Conservation (phyloP, 768 basidiomycete genomes). For the Mycena alexandri region DNA sequence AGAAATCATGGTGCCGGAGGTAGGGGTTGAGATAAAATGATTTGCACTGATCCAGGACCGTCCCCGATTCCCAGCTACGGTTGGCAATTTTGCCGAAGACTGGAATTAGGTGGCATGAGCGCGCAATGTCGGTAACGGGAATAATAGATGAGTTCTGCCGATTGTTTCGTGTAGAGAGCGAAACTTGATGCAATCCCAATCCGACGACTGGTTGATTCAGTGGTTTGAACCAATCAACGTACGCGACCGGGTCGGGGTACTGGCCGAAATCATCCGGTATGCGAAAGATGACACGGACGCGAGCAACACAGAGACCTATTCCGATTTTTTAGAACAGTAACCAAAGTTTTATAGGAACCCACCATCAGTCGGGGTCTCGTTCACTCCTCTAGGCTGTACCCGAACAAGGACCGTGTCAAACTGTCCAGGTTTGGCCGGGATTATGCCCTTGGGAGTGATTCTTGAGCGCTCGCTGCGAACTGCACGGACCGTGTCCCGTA, state of each 20-base stretch:
- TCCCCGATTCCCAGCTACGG: slow-evolving; percentile 32
- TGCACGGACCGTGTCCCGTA: slow-evolving; percentile 37
- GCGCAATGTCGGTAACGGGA: slow-evolving; percentile 39
- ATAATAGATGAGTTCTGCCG: slow-evolving; percentile 39
- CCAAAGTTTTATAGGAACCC: not conserved
- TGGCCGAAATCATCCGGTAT: slow-evolving; percentile 36
- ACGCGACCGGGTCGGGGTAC: slow-evolving; percentile 39
- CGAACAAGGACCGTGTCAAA: slow-evolving; percentile 43
- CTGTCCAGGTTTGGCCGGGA: slow-evolving; percentile 29
- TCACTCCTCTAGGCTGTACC: not conserved
- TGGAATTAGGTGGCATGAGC: slow-evolving; percentile 48
- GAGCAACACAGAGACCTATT: slow-evolving; percentile 42
- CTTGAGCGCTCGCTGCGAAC: slow-evolving; percentile 12
- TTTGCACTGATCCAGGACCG: slow-evolving; percentile 38
- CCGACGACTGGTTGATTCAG: slow-evolving; percentile 30
- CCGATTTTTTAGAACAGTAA: not conserved
- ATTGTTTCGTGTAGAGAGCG: slow-evolving; percentile 32
- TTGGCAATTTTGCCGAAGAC: slow-evolving; percentile 40
- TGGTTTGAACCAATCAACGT: slow-evolving; percentile 45
- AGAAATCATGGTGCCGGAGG: slow-evolving; percentile 46
- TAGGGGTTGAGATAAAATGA: slow-evolving; percentile 49
- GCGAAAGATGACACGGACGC: slow-evolving; percentile 44
- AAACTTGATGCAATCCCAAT: slow-evolving; percentile 39
- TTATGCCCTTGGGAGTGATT: slow-evolving; percentile 33
- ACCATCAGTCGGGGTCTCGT: slow-evolving; percentile 31